These are phyloP conservation scores for Aureobasidium sp. DNA, from an alignment of 2,329 filamentous ascomycete genomes.

Conservation along the genomic window DNA sequence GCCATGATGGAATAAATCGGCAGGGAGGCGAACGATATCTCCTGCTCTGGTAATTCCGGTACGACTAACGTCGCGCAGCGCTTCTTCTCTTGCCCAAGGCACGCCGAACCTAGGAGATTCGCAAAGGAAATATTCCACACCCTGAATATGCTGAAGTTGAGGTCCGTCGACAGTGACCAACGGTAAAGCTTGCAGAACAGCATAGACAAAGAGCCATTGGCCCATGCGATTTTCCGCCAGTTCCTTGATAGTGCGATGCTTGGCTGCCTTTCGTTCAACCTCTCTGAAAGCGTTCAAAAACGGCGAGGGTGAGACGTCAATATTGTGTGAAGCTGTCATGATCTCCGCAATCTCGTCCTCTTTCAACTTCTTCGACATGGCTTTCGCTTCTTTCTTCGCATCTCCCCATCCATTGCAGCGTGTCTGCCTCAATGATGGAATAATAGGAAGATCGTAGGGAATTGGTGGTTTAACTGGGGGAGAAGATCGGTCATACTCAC, in stretches of 20 bases:
- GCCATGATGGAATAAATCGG: conserved; percentile 58
- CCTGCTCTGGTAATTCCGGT: conserved; percentile 67
- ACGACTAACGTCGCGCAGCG: conserved; percentile 44
- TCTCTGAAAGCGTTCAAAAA: conserved; percentile 65
- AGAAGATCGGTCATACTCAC: conserved; percentile 81
- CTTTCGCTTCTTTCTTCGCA: conserved; percentile 66
- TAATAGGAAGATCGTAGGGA: conserved; percentile 76
- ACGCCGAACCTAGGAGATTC: conserved; percentile 64
- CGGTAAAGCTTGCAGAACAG: conserved; percentile 67
- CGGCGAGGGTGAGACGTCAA: conserved; percentile 55
- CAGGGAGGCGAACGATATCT: conserved; percentile 56
- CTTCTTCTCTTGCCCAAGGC: conserved; percentile 64
- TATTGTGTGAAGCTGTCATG: conserved; percentile 75
- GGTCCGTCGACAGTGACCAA: conserved; percentile 72
- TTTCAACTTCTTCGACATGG: conserved; percentile 64
- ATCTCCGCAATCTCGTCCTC: conserved; percentile 70
- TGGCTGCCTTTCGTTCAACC: conserved; percentile 63
- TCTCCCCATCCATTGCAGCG: conserved; percentile 58
- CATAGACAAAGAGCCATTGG: conserved; percentile 76
- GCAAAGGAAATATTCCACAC: conserved; percentile 76
- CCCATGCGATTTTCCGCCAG: conserved; percentile 65
- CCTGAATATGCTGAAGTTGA: conserved; percentile 59
- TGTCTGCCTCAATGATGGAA: conserved; percentile 63
- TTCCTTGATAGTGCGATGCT: conserved; percentile 57
- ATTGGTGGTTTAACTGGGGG: conserved; percentile 87